These are phyloP conservation scores for Ophiostoma sp. DNA, from an alignment of 2,329 filamentous ascomycete species.

Conservation along the genomic window DNA sequence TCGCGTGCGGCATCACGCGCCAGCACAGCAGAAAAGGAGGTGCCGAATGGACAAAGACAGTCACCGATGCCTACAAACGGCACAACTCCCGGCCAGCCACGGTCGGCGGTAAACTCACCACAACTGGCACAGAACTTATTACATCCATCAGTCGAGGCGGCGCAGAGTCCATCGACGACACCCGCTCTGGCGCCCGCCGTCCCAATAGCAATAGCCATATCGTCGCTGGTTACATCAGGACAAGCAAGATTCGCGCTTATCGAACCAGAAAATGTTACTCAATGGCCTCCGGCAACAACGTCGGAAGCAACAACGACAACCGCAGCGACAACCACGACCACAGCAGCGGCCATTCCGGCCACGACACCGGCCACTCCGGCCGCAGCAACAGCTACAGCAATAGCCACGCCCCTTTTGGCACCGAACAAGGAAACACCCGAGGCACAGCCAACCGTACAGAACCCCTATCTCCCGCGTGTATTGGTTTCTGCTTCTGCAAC, in stretches of 20 bases:
- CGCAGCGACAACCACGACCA: not conserved
- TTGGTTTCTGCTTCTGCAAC: not conserved
- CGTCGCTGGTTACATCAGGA: not conserved
- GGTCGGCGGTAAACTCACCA: not conserved
- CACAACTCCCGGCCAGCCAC: not conserved
- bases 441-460: not conserved
- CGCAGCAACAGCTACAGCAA: not conserved
- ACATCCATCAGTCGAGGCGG: not conserved
- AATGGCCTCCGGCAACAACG: not conserved
- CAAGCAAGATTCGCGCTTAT: not conserved
- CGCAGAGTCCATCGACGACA: not conserved
- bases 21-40: not conserved
- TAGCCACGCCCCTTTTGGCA: not conserved
- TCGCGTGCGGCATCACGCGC: not conserved
- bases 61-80: not conserved
- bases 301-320: not conserved
- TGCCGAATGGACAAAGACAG: not conserved
- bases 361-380: not conserved
- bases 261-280: not conserved
- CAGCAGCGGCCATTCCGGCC: not conserved
- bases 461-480: not conserved
- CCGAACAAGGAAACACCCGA: not conserved
- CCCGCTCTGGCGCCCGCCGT: not conserved
- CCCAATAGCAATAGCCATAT: too few species aligned
- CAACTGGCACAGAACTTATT: not conserved